Base-by-base conservation (phyloP, 352 stramenopile genomes). In the Aphanomyces stellatus region DNA sequence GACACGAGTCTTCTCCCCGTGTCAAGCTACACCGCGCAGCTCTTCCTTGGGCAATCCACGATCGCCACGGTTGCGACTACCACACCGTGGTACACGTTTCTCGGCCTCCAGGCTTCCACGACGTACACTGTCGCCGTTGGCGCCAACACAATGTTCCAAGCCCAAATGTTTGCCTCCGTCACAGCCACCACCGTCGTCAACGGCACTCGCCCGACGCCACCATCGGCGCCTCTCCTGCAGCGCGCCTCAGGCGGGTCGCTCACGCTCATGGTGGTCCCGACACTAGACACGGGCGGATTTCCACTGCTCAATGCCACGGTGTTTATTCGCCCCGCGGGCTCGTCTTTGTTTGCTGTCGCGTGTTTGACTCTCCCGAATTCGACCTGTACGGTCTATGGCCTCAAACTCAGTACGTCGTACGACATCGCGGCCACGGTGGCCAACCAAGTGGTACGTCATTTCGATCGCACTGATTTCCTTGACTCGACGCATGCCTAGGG, bases 1-100 rank as follows among this genome's bases (percentile, higher is more conserved):
- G 81, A 90, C 53, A 37, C 85, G 40, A 80, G 72, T 19, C 80
- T 78, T 1, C 73, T 76, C 2, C 51, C 61, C 24, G 74, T 90
- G 37, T 74, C 69, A 4, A 80, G 80, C 2, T 88, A 90, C 53
- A 42, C 57, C 0, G 42, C 88, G 15, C 19, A 43, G 8, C 13
- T 60, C 15, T 42, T 33, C 17, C 5, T 37, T 22, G 30, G 4
- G 51, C 27, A 11, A 24, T 60, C 34, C 15, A 8, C 31, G 8
- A 41, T 60, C 24, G 4, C 13, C 8, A 33, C 34, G 8, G 8
- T n/a, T 41, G 24, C 34, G 51, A 60, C 51, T 8, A 37, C 5
- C 30, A 19, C 51, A 15, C 22, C 51, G 34, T 60, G 15, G 30
- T 41, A 41, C 34, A 19, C 27, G 8, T 8, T 60, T 41, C 24